These are phyloP conservation scores for Fusarium zealandicum DNA, from an alignment of 2,329 filamentous ascomycete genomes.

Conservation along the genomic window DNA sequence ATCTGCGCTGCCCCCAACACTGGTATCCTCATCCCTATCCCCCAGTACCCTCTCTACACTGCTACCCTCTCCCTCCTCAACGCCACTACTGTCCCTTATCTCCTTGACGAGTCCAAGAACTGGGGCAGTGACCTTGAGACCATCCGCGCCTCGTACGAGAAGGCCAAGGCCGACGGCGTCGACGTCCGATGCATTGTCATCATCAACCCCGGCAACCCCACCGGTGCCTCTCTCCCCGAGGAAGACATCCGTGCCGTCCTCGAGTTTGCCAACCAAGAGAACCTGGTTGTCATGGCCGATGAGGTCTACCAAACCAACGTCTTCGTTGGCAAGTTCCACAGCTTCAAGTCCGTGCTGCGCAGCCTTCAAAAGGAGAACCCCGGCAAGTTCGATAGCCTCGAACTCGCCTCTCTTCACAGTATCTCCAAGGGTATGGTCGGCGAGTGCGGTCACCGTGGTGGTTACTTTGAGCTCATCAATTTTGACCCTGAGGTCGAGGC, in stretches of 20 bases:
- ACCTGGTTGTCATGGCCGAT: slow-evolving; percentile 89
- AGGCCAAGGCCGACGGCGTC: slow-evolving; percentile 77
- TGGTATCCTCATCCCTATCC: slow-evolving; percentile 92
- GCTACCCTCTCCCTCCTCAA: slow-evolving; percentile 87
- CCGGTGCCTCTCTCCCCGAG: slow-evolving; percentile 82
- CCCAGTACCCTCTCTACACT: slow-evolving; percentile 97
- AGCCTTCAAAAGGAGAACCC: slow-evolving; percentile 77
- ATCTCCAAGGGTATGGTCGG: slow-evolving; percentile 98
- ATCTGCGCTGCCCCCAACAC: slow-evolving; percentile 80
- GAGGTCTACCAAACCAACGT: slow-evolving; percentile 99
- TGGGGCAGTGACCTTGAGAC: slow-evolving; percentile 89
- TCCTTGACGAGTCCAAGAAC: slow-evolving; percentile 82
- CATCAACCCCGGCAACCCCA: slow-evolving; percentile 98
- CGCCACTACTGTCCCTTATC: slow-evolving; percentile 89
- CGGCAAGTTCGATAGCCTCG: slow-evolving; percentile 81
- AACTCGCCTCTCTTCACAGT: slow-evolving; percentile 91
- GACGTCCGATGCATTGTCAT: slow-evolving; percentile 94
- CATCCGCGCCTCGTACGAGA: slow-evolving; percentile 75
- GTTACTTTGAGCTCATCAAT: slow-evolving; percentile 94
- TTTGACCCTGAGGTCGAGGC: slow-evolving; percentile 86
- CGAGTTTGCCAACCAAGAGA: slow-evolving; percentile 83
- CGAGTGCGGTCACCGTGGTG: slow-evolving; percentile 96
- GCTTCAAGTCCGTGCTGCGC: slow-evolving; percentile 90
- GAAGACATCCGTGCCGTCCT: slow-evolving; percentile 85
- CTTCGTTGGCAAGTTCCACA: slow-evolving; percentile 91